Percentiles rank a stretch among this genome's conserved stretches.
These are phyloP conservation scores for Exserohilum turcica DNA, from an alignment of 2,329 filamentous ascomycete genomes.

Conservation along the genomic window DNA sequence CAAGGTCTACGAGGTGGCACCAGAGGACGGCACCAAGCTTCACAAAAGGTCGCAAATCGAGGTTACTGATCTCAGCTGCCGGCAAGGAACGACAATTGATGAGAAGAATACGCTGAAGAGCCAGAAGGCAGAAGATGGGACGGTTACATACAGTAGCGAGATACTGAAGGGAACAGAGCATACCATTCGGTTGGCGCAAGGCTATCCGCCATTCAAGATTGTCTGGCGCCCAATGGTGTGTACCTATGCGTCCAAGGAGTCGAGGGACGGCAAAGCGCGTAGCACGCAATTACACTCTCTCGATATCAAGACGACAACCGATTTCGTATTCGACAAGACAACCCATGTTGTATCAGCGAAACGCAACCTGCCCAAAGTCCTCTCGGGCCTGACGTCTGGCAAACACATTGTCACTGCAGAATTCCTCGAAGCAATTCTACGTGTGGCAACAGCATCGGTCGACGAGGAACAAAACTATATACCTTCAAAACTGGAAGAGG, in stretches of 20 bases:
- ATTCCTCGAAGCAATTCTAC: constrained; percentile 74
- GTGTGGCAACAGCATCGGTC: constrained; percentile 57
- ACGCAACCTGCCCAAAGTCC: constrained; percentile 83
- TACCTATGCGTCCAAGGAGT: constrained; percentile 76
- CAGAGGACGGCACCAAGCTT: constrained; percentile 69
- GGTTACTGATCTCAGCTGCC: constrained; percentile 77
- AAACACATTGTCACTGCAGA: constrained; percentile 74
- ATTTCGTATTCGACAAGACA: constrained; percentile 72
- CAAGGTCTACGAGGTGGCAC: constrained; percentile 66
- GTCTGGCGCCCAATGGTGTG: constrained; percentile 82
- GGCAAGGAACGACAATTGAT: constrained; percentile 80
- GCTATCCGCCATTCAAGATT: constrained; percentile 69
- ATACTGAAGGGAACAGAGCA: constrained; percentile 53
- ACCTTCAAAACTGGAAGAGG: constrained; percentile 69
- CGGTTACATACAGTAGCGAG: constrained; percentile 31
- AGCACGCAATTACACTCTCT: constrained; percentile 72
- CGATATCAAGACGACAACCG: constrained; percentile 83
- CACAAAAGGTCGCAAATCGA: constrained; percentile 70
- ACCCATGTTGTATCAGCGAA: constrained; percentile 90
- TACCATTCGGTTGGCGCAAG: constrained; percentile 73
- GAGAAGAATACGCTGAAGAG: constrained; percentile 69
- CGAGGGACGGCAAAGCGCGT: constrained; percentile 58
- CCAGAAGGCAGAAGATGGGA: constrained; percentile 52
- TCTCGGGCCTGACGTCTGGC: constrained; percentile 84
- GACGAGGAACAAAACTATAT: constrained; percentile 53